phyloP scores from a whole-genome alignment of 2,329 filamentous ascomycete genomes.

The Paraconiothyrium sp. region DNA sequence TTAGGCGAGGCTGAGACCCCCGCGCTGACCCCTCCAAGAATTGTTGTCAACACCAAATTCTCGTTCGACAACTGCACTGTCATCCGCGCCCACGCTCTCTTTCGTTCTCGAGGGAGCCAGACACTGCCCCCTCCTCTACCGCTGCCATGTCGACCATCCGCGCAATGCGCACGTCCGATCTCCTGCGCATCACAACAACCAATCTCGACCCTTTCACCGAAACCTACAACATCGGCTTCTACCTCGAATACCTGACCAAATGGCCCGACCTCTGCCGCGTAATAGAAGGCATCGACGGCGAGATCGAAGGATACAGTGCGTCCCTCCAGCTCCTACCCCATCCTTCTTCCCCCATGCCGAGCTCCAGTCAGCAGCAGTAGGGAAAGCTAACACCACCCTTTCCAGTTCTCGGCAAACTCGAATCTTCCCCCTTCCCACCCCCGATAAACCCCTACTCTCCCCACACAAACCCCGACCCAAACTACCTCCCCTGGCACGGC shows the following conservation, averaged over 20 bases:
- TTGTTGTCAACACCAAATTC: constrained; percentile 11
- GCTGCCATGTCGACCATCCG: constrained; percentile 81
- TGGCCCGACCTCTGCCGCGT: constrained; percentile 97
- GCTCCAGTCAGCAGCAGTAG: background rate
- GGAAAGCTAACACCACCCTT: constrained; percentile 10
- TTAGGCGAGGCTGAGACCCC: constrained; percentile 29
- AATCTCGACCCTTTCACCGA: constrained; percentile 98
- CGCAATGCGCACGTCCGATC: constrained; percentile 73
- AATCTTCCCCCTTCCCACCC: constrained; percentile 78
- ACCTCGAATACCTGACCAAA: constrained; percentile 92
- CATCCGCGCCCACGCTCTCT: background rate
- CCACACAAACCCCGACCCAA: constrained; percentile 53
- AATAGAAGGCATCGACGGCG: constrained; percentile 84
- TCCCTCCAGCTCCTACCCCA: constrained; percentile 21
- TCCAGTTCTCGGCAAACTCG: constrained; percentile 94
- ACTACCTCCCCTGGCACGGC: constrained; percentile 99
- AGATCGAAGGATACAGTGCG: constrained; percentile 93
- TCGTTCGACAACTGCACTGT: background rate
- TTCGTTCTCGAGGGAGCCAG: too few relatives aligned
- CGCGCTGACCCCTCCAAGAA: constrained; percentile 18
- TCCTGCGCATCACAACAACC: constrained; percentile 90
- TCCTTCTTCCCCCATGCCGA: background rate
- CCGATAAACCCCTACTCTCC: constrained; percentile 77
- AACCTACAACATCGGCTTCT: constrained; percentile 95
- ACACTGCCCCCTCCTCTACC: background rate